Base-by-base conservation (phyloP, 176 grass and related monocot species). In the Triticum timopheevii region DNA sequence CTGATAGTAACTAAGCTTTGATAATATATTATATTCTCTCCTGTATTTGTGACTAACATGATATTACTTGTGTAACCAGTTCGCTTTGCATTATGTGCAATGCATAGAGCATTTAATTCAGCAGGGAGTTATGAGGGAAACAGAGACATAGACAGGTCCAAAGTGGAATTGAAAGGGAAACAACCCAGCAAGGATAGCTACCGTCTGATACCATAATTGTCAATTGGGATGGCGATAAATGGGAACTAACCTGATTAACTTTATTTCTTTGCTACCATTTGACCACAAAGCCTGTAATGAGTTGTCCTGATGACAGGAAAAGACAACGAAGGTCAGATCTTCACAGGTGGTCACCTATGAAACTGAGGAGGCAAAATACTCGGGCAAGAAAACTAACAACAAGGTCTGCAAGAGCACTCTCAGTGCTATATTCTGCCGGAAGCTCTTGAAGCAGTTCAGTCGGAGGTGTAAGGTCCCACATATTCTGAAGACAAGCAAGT, bases 281-380 rank as follows among this genome's bases (percentile, higher is more conserved):
- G n/a, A 83, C 91, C 91, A 92, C 69, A 92, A 52, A 77, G 91
- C 87, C 47, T 92, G 83, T n/a, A 92, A 79, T n/a, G 91, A 73
- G 83, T 92, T 83, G 35, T 92, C 91, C 91, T 90, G 75, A 67
- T 33, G 13, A 52, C 19, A 75, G 47, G 16, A 24, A 65, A 91
- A 89, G 19, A 11, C 1, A 65, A 66, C 12, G 44, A 76, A 78
- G 65, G 39, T 64, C 66, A 76, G 13, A 73, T 69, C 45, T 13
- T 74, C 23, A 84, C 69, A 73, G 82, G 2, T 30, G 68, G 54
- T 65, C 16, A 77, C 30, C 8, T 30, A 42, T 17, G 27, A 83
- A 79, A 67, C 47, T 61, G 15, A 84, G 8, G 65, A 63, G 33
- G 54, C 33, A 49, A 31, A 85, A 66, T 39, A 79, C 58, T 80